Conservation (phyloP, 257 asterid species). For the Schizonepeta tenuifolia region DNA sequence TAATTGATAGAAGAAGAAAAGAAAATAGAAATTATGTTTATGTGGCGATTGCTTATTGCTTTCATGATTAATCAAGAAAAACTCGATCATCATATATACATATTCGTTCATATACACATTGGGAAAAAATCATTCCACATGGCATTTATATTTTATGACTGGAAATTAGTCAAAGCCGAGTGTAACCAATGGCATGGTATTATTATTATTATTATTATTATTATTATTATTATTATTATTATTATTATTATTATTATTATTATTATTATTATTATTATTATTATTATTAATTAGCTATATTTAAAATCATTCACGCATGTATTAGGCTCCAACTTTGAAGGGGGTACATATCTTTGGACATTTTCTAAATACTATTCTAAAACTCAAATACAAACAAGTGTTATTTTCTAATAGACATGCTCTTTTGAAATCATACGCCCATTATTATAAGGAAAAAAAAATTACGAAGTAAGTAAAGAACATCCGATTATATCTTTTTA, state of each 20-base stretch:
- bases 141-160: neutral
- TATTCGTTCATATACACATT: neutral
- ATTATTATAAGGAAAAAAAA: neutral
- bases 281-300: too few species aligned
- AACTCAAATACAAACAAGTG: too few species aligned
- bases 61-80: neutral
- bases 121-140: neutral
- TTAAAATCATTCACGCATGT: too few species aligned
- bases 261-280: too few species aligned
- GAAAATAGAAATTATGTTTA: neutral
- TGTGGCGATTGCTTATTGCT: too few species aligned
- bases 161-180: conserved; percentile 8
- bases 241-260: too few species aligned
- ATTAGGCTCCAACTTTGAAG: too few species aligned
- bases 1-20: neutral
- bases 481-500: neutral
- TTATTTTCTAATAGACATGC: neutral
- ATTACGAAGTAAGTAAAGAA: neutral
- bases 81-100: neutral
- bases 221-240: too few species aligned
- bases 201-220: too few species aligned
- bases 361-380: too few species aligned
- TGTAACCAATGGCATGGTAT: neutral
- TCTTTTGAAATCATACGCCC: neutral
- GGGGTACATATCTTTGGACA: too few species aligned